Conservation (phyloP, 192 early-diverging fungal species). For the Dissophora globulifera region DNA sequence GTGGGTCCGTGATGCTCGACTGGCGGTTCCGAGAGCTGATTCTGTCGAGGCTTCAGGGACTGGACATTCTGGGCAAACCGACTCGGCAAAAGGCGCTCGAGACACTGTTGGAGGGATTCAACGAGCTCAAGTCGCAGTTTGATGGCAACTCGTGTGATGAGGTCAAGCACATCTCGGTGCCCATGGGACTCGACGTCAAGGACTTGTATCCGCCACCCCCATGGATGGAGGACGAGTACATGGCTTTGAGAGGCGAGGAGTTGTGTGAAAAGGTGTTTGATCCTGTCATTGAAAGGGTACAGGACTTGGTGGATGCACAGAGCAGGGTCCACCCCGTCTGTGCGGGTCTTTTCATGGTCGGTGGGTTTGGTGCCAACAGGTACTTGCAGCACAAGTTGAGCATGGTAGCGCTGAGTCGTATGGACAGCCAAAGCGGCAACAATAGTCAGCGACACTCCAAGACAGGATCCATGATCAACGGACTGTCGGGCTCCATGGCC, state of each 20-base stretch:
- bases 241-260: constrained; percentile 54
- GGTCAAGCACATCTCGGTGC: constrained; percentile 43
- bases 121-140: constrained; percentile 51
- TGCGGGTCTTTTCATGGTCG: constrained; percentile 62
- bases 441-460: not conserved
- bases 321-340: constrained; percentile 38
- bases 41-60: constrained; percentile 8
- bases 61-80: constrained; percentile 38
- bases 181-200: constrained; percentile 52
- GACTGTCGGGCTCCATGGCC: constrained; percentile 17
- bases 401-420: constrained; percentile 1
- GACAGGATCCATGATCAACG: too few relatives aligned
- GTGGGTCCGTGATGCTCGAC: constrained; percentile 48
- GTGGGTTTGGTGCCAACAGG: constrained; percentile 63
- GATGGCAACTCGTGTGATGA: constrained; percentile 39
- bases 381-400: constrained; percentile 49
- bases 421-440: not conserved
- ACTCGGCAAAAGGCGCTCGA: constrained; percentile 43
- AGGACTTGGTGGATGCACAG: constrained; percentile 50
- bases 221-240: constrained; percentile 56
- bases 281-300: constrained; percentile 55
- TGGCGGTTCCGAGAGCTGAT: constrained; percentile 28
- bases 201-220: constrained; percentile 29
- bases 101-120: constrained; percentile 43
- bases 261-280: constrained; percentile 59